Base-by-base conservation (phyloP, 169 alveolate species). In the Ichthyophthirius multifiliis region DNA sequence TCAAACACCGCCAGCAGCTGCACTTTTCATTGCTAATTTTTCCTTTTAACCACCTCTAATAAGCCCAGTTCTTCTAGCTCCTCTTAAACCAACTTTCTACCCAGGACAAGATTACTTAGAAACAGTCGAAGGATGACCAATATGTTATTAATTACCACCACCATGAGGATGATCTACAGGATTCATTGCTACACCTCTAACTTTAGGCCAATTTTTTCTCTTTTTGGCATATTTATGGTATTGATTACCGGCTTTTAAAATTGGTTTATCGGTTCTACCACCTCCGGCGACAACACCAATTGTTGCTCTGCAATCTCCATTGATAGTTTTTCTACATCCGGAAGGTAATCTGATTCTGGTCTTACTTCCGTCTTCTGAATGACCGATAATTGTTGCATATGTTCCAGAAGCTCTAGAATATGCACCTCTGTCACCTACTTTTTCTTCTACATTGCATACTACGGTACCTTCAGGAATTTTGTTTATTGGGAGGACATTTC, bases 151-250 rank as follows among this genome's bases (percentile, higher is more conserved):
- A 94, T 98, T 98, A 94, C 99, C 99, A 91, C 99, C 99, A 84
- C 99, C 99, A 92, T 98, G 99, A 23, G 99, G 99, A 91, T 99
- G 99, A 84, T 99, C 99, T 43, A 98, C 99, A 45, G 99, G 99
- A 98, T 99, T 99, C 99, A 99, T 99, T 62, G 99, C 99, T 34
- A 97, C 99, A 95, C 99, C 99, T 89, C 99, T 96, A 84, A 98
- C 99, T 89, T 92, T 97, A 35, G 99, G 99, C 99, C 99, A 99
- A 98, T 98, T 95, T 92, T 98, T 98, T 84, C 99, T 93, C 97
- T 98, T 97, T 63, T 97, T 99, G 92, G 96, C 97, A 95, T 96
- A 98, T 95, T 97, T 98, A 94, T 98, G 99, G 94, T 93, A 98
- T 65, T 98, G 94, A 76, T 94, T 97, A 48, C 99, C 99, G 47